Conservation (phyloP, 2,329 filamentous ascomycete genomes). For the Diplodia scrobiculata region DNA sequence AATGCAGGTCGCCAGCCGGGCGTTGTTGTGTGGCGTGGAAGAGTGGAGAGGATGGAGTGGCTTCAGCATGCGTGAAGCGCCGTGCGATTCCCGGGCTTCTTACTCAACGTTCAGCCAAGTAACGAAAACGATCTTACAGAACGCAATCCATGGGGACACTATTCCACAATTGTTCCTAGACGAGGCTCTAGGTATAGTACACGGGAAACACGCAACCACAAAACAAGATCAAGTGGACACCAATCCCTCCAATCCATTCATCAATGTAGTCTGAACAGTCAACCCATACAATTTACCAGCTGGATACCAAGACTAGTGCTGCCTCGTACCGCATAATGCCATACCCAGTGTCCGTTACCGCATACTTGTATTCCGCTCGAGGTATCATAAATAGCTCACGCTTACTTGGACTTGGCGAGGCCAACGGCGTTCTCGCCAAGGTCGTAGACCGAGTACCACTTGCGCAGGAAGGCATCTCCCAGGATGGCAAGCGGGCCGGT, state of each 20-base stretch:
- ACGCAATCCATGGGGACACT: not conserved
- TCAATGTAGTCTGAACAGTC: slow-evolving; percentile 2
- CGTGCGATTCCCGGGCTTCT: no score
- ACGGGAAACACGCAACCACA: not conserved
- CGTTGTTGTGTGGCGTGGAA: not conserved
- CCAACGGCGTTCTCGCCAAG: slow-evolving; percentile 85
- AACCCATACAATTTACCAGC: slow-evolving; percentile 10
- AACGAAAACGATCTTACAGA: not conserved
- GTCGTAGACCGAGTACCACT: slow-evolving; percentile 96
- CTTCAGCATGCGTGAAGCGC: no score
- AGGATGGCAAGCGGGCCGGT: slow-evolving; percentile 92
- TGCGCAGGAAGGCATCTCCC: slow-evolving; percentile 79
- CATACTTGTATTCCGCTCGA: not conserved
- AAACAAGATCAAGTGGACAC: not conserved
- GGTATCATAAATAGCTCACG: slow-evolving; percentile 19
- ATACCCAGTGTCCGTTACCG: slow-evolving; percentile 1
- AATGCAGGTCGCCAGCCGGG: not conserved
- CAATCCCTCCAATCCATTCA: not conserved
- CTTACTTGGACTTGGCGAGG: slow-evolving; percentile 78
- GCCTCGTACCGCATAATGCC: not conserved
- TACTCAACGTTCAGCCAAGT: no score
- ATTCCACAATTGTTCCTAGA: not conserved
- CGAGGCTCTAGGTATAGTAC: not conserved
- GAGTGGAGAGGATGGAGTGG: not conserved
- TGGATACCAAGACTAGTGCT: not conserved